These are phyloP conservation scores for Usnea hakonensis DNA, from an alignment of 495 filamentous ascomycete genomes.

Conservation along the genomic window DNA sequence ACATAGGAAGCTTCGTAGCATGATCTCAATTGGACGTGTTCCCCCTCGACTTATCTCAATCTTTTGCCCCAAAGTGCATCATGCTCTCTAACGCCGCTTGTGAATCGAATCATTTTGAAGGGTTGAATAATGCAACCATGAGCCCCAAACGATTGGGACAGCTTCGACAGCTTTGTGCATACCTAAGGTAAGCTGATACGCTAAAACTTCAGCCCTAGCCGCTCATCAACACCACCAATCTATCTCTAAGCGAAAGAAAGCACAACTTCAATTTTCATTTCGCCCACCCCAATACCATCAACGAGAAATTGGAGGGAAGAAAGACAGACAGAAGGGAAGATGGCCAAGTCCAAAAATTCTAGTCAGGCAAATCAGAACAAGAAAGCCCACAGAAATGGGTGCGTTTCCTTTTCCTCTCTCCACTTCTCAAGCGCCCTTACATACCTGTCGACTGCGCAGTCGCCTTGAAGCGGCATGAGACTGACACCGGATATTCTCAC, in stretches of 20 bases:
- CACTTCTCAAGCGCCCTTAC: background rate
- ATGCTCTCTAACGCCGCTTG: no score
- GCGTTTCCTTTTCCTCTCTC: slow-evolving; percentile 32
- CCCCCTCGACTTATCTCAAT: background rate
- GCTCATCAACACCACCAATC: background rate
- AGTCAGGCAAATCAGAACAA: slow-evolving; percentile 95
- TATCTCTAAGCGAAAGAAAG: background rate
- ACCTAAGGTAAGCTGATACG: no score
- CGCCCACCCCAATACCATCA: no score
- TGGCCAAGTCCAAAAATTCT: slow-evolving; percentile 99
- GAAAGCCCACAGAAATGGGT: slow-evolving; percentile 99
- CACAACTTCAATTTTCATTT: background rate
- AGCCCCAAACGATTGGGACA: no score
- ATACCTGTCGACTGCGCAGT: background rate
- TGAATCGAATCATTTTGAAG: no score
- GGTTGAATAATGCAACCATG: no score
- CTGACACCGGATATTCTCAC: slow-evolving; percentile 8
- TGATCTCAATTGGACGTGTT: background rate
- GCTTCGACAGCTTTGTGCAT: no score
- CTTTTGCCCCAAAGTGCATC: background rate
- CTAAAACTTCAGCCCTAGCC: background rate
- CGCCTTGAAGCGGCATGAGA: background rate
- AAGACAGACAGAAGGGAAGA: background rate
- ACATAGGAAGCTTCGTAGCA: background rate
- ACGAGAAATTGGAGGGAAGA: no score